Conservation (phyloP, 2,329 filamentous ascomycete species). For the Diaporthe ampelina region DNA sequence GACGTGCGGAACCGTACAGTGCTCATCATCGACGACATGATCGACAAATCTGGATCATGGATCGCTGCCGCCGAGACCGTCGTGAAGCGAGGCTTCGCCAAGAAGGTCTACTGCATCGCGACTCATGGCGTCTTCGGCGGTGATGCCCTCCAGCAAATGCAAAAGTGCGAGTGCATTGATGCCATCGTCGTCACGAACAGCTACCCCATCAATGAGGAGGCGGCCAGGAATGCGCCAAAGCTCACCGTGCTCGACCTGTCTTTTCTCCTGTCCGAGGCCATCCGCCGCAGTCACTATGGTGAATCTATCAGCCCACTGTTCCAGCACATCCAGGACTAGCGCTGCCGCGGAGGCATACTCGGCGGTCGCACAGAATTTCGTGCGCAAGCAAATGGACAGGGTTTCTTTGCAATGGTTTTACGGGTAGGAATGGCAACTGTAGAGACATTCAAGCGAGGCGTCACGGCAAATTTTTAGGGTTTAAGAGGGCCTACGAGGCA, state of each 20-base stretch:
- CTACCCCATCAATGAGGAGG: conserved; percentile 87
- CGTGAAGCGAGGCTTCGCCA: conserved; percentile 90
- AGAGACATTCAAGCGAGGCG: conserved; percentile 38
- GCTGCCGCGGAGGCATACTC: conserved; percentile 40
- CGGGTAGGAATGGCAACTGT: conserved; percentile 31
- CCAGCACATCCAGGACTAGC: conserved; percentile 73
- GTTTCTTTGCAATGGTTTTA: conserved; percentile 8
- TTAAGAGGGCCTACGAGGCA: conserved; percentile 29
- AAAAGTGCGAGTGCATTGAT: conserved; percentile 93
- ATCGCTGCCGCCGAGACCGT: conserved; percentile 97
- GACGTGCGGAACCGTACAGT: conserved; percentile 91
- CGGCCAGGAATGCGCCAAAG: conserved; percentile 80
- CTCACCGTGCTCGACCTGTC: conserved; percentile 91
- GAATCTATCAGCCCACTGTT: conserved; percentile 82
- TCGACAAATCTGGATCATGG: conserved; percentile 97
- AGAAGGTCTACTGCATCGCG: conserved; percentile 96
- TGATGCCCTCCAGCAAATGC: conserved; percentile 89
- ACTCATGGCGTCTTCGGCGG: conserved; percentile 96
- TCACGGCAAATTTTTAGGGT: conserved; percentile 38
- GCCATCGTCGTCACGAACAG: conserved; percentile 96
- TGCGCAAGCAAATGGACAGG: neutral
- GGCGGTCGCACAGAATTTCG: conserved; percentile 1
- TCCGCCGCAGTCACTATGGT: conserved; percentile 95
- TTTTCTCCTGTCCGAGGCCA: conserved; percentile 89
- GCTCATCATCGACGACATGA: conserved; percentile 98